Evolutionary conservation across 306 rosid genomes (phyloP).

Genomic region (Erythrophleum fordii): DNA sequence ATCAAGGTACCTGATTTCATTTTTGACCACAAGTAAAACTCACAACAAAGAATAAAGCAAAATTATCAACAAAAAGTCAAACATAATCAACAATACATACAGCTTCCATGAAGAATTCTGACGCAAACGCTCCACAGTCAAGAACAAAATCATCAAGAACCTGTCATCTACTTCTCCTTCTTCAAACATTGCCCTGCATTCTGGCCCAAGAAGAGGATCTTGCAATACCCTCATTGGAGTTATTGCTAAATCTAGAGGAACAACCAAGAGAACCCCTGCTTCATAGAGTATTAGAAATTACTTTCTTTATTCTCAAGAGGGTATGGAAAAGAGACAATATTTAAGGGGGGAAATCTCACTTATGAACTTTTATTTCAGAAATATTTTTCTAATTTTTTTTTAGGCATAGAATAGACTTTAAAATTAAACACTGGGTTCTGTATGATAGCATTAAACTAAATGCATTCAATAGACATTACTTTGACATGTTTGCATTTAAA

Average conservation of each 20-base stretch:
- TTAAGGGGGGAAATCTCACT: neutral
- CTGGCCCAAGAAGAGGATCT: conserved; percentile 87
- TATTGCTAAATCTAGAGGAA: conserved; percentile 85
- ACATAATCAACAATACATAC: conserved; percentile 60
- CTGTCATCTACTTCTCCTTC: conserved; percentile 97
- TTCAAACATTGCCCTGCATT: conserved; percentile 85
- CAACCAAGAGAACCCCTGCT: conserved; percentile 81
- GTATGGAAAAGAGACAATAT: conserved; percentile 6
- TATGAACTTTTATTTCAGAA: neutral
- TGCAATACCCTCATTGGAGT: conserved; percentile 99
- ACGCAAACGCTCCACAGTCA: conserved; percentile 83
- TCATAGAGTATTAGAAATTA: conserved; percentile 14
- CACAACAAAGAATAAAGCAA: conserved; percentile 16
- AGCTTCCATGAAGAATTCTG: conserved; percentile 92
- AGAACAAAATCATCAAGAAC: conserved; percentile 74
- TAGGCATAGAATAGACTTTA: neutral
- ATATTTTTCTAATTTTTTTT: neutral
- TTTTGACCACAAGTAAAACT: conserved; percentile 42
- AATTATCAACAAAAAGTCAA: conserved; percentile 30
- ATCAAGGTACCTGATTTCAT: conserved; percentile 78
- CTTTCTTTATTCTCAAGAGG: conserved; percentile 19
- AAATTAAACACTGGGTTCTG: neutral
- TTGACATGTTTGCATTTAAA: neutral
- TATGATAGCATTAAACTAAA: neutral
- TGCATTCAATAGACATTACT: neutral